phyloP scores from a whole-genome alignment of 805 yeast genomes.

The Yarrowia phangngaensis region DNA sequence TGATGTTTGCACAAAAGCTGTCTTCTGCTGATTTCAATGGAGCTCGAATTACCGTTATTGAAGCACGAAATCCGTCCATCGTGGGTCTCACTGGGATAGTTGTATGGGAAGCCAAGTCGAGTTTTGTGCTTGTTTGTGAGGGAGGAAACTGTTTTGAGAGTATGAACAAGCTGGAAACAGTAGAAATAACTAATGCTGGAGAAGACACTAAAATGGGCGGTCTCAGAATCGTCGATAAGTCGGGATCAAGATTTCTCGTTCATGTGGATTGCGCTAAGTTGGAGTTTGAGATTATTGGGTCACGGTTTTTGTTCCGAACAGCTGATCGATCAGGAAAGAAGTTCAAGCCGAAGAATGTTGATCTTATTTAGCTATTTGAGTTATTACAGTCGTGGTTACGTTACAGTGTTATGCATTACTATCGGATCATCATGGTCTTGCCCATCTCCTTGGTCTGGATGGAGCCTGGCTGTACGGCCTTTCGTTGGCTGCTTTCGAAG shows the following conservation, averaged over 20 bases:
- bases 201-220: constrained; percentile 53
- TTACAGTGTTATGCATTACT: no score
- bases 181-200: background rate
- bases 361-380: constrained; percentile 43
- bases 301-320: constrained; percentile 68
- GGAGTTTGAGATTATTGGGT: constrained; percentile 69
- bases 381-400: no score
- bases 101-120: constrained; percentile 76
- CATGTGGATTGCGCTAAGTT: constrained; percentile 38
- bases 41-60: constrained; percentile 55
- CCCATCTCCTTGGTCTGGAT: constrained; percentile 46
- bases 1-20: constrained; percentile 41
- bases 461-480: constrained; percentile 37
- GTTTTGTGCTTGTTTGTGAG: constrained; percentile 59
- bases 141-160: constrained; percentile 32
- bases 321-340: constrained; percentile 79
- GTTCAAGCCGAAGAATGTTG: constrained; percentile 75
- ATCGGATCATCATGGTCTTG: constrained; percentile 31
- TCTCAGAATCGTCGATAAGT: constrained; percentile 61
- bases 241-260: constrained; percentile 53
- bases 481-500: constrained; percentile 55
- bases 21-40: constrained; percentile 82
- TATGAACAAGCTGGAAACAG: constrained; percentile 1
- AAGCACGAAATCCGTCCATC: constrained; percentile 53
- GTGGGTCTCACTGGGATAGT: constrained; percentile 72